Evolutionary conservation across 2,329 filamentous ascomycete genomes (phyloP).

Genomic region (Coniochaeta sp.): DNA sequence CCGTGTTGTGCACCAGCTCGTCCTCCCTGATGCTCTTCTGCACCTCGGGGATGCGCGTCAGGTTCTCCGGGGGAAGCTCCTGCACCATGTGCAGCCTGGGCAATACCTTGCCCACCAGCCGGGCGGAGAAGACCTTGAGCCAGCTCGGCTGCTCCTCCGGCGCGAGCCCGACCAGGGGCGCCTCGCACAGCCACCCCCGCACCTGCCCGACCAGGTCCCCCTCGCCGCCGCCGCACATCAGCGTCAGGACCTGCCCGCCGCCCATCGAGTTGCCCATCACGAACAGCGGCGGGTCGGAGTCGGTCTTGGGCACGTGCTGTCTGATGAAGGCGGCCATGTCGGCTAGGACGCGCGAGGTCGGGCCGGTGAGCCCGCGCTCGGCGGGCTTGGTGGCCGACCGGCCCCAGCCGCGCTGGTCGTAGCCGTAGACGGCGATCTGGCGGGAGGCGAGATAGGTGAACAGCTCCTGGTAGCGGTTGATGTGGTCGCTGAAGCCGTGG

Average conservation of each 20-base stretch:
- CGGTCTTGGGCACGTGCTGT: constrained; percentile 39
- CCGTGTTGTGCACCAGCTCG: constrained; percentile 69
- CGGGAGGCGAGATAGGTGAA: constrained; percentile 61
- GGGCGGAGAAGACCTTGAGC: constrained; percentile 57
- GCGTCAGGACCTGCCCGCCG: constrained; percentile 65
- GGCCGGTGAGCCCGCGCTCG: constrained; percentile 65
- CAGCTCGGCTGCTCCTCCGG: constrained; percentile 54
- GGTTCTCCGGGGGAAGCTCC: constrained; percentile 52
- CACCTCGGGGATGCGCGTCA: constrained; percentile 62
- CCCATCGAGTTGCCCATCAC: constrained; percentile 91
- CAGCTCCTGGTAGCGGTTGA: constrained; percentile 68
- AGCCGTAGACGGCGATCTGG: constrained; percentile 68
- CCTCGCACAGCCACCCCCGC: constrained; percentile 66
- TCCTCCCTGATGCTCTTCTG: constrained; percentile 57
- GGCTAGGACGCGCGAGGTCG: constrained; percentile 62
- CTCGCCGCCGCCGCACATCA: constrained; percentile 36
- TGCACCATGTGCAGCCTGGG: constrained; percentile 62
- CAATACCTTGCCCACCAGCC: constrained; percentile 59
- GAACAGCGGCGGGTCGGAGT: constrained; percentile 56
- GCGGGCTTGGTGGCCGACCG: constrained; percentile 54
- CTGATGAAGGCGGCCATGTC: constrained; percentile 74
- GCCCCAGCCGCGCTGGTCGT: constrained; percentile 90
- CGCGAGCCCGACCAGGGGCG: constrained; percentile 72
- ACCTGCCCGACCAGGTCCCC: constrained; percentile 49
- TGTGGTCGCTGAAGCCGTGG: constrained; percentile 86